Base-by-base conservation (phyloP, 805 yeast genomes). In the Nakazawaea pomicola region DNA sequence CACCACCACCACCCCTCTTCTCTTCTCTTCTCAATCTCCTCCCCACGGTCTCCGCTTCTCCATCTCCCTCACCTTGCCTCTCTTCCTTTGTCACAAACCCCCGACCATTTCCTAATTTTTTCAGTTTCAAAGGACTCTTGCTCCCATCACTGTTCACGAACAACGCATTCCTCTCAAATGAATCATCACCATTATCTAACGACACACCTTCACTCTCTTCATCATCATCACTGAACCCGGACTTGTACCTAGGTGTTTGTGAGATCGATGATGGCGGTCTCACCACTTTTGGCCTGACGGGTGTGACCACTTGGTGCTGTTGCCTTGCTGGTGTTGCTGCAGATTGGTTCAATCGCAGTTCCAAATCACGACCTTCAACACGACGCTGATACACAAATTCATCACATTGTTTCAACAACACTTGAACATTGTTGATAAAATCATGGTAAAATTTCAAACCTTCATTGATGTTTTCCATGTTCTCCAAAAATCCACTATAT, bases 401-500 rank as follows among this genome's bases (percentile, higher is more conserved):
- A 46, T 74, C 77, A 47, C 81, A 70, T 30, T 72, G 76, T 11
- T 60, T 58, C 30, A 72, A 52, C 16, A 79, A 69, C 2, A 50
- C 58, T 21, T 64, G 61, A 5, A 76, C 68, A 39, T 73, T 72
- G 7, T 57, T 57, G 23, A 70, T 61, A 46, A 86, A 74, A 40
- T 80, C 83, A 29, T 68, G 68, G 61, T 90, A 90, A 54, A 89
- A 89, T 40, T 70, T 69, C 0, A 74, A 51, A 0, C 95, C 96
- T 50, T 83, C 84, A 23, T 70, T 70, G 20, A 87, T 56, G 53
- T 85, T 83, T 4, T 68, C 62, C 14, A 70, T 57, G 2, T 86
- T 67, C 50, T 83, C 86, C 21, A 68, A 57, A 51, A 67, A 82
- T 36, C 74, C 69, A 29, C 64, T 57, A 47, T 67, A 74, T 1